Conservation (phyloP, 768 basidiomycete genomes). For the Russula brevipes region DNA sequence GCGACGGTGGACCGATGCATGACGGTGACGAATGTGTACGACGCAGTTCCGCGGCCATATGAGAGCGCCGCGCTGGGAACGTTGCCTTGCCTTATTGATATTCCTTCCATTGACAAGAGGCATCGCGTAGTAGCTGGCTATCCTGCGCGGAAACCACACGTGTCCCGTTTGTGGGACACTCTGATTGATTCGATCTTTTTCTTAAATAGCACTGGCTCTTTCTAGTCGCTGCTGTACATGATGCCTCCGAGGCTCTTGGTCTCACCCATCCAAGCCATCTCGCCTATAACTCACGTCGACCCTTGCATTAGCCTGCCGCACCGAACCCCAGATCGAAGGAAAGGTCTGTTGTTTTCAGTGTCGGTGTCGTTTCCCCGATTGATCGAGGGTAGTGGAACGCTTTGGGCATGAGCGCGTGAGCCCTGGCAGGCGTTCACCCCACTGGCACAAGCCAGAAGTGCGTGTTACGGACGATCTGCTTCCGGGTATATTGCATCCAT, state of each 20-base stretch:
- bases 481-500: too few relatives aligned
- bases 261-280: too few relatives aligned
- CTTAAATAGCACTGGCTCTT: not conserved
- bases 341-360: too few relatives aligned
- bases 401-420: too few relatives aligned
- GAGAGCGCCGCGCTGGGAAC: slow-evolving; percentile 19
- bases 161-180: slow-evolving; percentile 20
- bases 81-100: not conserved
- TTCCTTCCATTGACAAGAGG: not conserved
- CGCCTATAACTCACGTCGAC: too few relatives aligned
- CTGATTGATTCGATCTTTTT: slow-evolving; percentile 8
- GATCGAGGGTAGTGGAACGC: too few relatives aligned
- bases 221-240: not conserved
- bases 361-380: too few relatives aligned
- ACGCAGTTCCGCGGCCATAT: slow-evolving; percentile 19
- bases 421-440: too few relatives aligned
- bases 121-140: slow-evolving; percentile 19
- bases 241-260: not conserved
- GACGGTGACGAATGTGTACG: slow-evolving; percentile 3
- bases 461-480: too few relatives aligned
- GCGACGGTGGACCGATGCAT: slow-evolving; percentile 23
- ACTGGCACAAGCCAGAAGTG: too few relatives aligned
- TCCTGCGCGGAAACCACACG: slow-evolving; percentile 10
- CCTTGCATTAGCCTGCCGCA: too few relatives aligned
- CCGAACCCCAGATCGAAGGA: too few relatives aligned